Evolutionary conservation across 352 stramenopile species (phyloP), one percentile per base, ranked within the genome.

Genomic region (Phytophthora citrophthora): DNA sequence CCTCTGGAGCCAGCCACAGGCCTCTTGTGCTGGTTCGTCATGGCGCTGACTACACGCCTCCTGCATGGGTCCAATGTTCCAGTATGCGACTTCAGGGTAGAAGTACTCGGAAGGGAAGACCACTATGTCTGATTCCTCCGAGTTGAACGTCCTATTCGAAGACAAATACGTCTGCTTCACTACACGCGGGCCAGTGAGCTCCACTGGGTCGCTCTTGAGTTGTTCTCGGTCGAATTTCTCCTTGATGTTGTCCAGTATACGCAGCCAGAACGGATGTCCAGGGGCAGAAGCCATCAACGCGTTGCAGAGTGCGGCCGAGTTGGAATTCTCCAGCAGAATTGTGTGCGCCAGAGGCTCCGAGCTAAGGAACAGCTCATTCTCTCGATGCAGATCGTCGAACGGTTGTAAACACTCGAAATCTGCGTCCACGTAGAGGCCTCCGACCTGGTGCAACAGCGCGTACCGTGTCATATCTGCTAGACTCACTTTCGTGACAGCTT

Each of bases 381-480:
- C 48, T 41, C 45, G 45, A 50, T 79, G 63, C 20, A 87, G 53
- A 13, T 64, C 49, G 48, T 78, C 68, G 41, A 88, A 82, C 4
- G 69, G 43, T 54, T 74, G 48, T 7, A 71, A 49, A 50, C 74
- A 86, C 68, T 90, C 81, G 31, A 88, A 83, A 36, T 90, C 78
- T 8, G 57, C 65, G 55, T 88, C 74, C 2, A 70, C 76, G 54
- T 87, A 90, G 2, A 90, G 47, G 3, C 80, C 80, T 29, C 78
- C 80, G 6, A 82, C 53, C 20, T 56, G 57, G 44, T 90, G 74
- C 18, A 88, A 64, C 52, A 90, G 40, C 27, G 81, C 78, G 36
- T 88, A 90, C 1, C 76, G 67, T 1, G 76, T 63, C 76, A 88
- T 90, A 41, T 87, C 74, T 1, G 76, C 68, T 7, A 88, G 52